Base-by-base conservation (phyloP, 495 filamentous ascomycete genomes). In the Hypoxylon fragiforme region DNA sequence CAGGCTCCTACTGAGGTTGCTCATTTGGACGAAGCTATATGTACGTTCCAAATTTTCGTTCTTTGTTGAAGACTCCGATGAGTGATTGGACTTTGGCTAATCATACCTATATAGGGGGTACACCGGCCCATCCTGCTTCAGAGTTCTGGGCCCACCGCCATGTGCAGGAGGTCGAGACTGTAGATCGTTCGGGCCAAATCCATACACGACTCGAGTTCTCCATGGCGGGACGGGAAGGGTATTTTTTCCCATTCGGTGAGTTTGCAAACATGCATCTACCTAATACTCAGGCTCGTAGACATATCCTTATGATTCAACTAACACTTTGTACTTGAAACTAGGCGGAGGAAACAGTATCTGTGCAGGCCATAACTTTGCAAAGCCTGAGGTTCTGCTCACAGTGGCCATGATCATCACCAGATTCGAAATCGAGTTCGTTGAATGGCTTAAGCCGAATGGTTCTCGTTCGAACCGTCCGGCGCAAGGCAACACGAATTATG, bases 351-450 rank as follows among this genome's bases (percentile, higher is more conserved):
- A 70, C 16, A 62, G 69, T 12, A 67, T 73, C 0, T 77, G 77
- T 32, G 77, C 81, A 14, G 72, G 79, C 19, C 74, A 76, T 16
- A 52, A 64, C 22, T 78, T 82, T 45, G 76, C 75, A 0, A 78
- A 82, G 62, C 64, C 69, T 40, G 67, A 79, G 50, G 75, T 81
- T 11, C 47, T 85, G 20, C 52, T 70, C n/a, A 70, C 77, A 4
- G 61, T 75, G 2, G 78, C 76, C 18, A 64, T 77, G 3, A 67
- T 85, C 15, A 54, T 84, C 6, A 64, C 73, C 7, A 65, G 75
- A 54, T 84, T 81, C 71, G 75, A 85, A 24, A 68, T 83, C 47
- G 69, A 78, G 30, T 68, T 80, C 4, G 54, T 65, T 1, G 58
- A 67, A 13, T 70, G 64, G 61, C 49, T 41, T 1, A 54, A 44